A percentile compares a stretch with the other conserved stretches of the same genome.
phyloP scores from a whole-genome alignment of 257 asterid species.

The Nicotiana noctiflora region DNA sequence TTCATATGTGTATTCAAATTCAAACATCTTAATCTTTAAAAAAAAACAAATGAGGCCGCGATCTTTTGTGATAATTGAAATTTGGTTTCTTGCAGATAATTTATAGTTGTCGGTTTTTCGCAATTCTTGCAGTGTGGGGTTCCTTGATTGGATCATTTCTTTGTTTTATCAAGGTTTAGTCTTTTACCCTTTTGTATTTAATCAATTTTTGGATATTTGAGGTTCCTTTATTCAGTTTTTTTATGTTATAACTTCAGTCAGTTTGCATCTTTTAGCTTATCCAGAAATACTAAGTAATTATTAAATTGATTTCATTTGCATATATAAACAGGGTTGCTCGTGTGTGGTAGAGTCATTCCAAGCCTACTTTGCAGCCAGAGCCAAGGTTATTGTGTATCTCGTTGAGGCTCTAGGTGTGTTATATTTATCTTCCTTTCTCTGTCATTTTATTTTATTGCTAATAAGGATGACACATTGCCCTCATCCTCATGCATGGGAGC shows the following conservation, averaged over 20 bases:
- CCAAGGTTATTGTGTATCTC: constrained; percentile 51
- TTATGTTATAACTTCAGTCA: not conserved
- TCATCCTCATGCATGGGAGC: too few species aligned
- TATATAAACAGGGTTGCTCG: constrained; percentile 58
- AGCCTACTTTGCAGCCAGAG: constrained; percentile 51
- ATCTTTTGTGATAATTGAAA: not conserved
- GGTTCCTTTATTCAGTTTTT: not conserved
- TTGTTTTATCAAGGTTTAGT: constrained; percentile 32
- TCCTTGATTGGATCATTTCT: constrained; percentile 83
- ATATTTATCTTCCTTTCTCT: not conserved
- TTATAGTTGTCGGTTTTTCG: constrained; percentile 77
- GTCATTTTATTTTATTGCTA: not conserved
- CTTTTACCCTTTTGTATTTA: not conserved
- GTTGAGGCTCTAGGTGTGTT: constrained; percentile 85
- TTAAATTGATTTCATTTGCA: not conserved
- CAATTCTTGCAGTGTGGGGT: constrained; percentile 92
- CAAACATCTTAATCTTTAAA: too few species aligned
- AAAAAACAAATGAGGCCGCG: too few species aligned
- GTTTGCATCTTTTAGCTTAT: not conserved
- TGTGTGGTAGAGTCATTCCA: constrained; percentile 54
- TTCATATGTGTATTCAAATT: too few species aligned
- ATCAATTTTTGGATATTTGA: not conserved
- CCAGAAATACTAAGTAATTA: not conserved
- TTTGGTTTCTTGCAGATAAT: constrained; percentile 43
- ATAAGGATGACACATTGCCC: not conserved